Evolutionary conservation across 1,284 basidiomycete genomes (phyloP), one percentile per base, ranked within the genome.

Genomic region (Heimioporus retisporus): DNA sequence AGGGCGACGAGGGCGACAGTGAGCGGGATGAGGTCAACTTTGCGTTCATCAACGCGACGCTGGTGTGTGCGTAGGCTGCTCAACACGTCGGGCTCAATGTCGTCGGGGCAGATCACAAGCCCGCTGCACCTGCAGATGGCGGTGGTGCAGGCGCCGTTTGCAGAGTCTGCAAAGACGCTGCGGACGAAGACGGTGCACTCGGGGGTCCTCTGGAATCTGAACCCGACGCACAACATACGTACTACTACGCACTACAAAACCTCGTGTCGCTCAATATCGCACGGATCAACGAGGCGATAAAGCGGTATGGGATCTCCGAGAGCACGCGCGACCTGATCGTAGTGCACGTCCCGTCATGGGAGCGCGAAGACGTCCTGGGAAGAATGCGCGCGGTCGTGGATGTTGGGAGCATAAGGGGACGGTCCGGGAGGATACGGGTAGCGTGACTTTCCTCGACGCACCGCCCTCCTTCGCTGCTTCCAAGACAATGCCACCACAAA

Each of bases 201-300:
- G 0, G 96, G 98, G 78, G 86, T 98, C 61, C 83, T 98, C 16
- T 95, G 93, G 85, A 82, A 87, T 23, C 83, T 98, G 56, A 94
- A 93, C 70, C 94, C 95, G 2, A 93, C 91, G 23, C 94, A 95
- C 72, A 97, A 96, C 77, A 94, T 93, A 61, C 61, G 84, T 58
- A 28, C 28, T 28, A 28, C 28, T 28, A 35, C 35, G 35, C 35
- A 35, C 35, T 35, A 35, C 28, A 28, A 28, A 28, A 28, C 28
- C 28, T 28, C 28, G 28, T 28, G 28, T 28, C 28, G 28, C 28
- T 28, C 28, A 28, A 28, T 28, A 28, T 28, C 28, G 28, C 35
- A 42, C 67, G 96, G 94, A 97, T 98, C 64, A 90, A 90, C 4
- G 96, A 98, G 73, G 93, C 93, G 0, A 89, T 98, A 68, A 86